A percentile compares a stretch with the other conserved stretches of the same genome.
These are phyloP conservation scores for Venturia pyrina DNA, from an alignment of 2,329 filamentous ascomycete genomes.

Conservation along the genomic window DNA sequence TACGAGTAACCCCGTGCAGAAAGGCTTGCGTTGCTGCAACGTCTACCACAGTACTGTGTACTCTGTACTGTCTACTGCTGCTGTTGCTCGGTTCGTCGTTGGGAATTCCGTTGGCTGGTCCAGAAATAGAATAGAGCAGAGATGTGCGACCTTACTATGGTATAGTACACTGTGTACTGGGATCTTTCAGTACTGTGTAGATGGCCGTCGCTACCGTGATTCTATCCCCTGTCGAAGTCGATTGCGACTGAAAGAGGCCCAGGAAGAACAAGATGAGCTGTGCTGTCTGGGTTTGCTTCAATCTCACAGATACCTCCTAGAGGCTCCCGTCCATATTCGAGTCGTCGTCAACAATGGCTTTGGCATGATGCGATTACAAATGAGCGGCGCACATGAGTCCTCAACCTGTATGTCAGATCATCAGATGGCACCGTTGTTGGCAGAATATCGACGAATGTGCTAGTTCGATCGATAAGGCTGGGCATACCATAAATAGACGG, in stretches of 20 bases:
- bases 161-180: not conserved
- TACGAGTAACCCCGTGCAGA: not conserved
- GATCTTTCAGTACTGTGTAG: not conserved
- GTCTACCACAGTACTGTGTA: no score
- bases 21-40: not conserved
- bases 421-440: no score
- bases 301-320: no score
- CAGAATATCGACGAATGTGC: no score
- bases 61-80: no score
- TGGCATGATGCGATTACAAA: no score
- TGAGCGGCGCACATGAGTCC: no score
- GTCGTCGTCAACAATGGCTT: no score
- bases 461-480: not conserved
- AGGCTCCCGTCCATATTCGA: no score
- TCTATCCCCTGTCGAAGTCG: not conserved
- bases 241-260: not conserved
- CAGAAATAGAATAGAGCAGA: not conserved
- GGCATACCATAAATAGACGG: not conserved
- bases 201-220: not conserved
- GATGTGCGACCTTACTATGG: not conserved
- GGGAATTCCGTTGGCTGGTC: not conserved
- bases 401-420: no score
- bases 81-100: not conserved
- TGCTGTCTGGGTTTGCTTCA: no score
- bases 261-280: not conserved